Base-by-base conservation (phyloP, 495 filamentous ascomycete species). In the Lineolata rhizophorae region DNA sequence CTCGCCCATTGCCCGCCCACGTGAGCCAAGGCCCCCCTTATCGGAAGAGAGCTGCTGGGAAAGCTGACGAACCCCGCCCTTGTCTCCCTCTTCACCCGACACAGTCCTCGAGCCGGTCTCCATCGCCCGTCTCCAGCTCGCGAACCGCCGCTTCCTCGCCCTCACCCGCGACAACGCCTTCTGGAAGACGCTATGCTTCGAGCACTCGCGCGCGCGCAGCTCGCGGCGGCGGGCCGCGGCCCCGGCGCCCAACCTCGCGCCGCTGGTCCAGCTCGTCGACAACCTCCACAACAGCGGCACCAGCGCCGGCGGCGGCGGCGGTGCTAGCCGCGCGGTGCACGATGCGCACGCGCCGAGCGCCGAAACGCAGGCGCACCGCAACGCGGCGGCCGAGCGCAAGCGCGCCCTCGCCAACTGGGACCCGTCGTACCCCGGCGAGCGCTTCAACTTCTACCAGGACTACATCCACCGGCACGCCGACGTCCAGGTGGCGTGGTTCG, bases 401-500 rank as follows among this genome's bases (percentile, higher is more conserved):
- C 64, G 60, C 53, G 66, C 55, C 37, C 64, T 76, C 31, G 71
- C 69, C 3, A 77, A 75, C 39, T 91, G 82, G 82, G 81, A 93
- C 39, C 77, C 79, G 1, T 65, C 66, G 3, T 75, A 74, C 36
- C 69, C 73, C 10, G 52, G 55, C 9, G 73, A 79, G 47, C 54
- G 55, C 22, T 57, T 77, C 10, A 65, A 77, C 31, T 93, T 79
- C 72, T 93, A 90, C 41, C 67, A 73, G 31, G 83, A 93, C 51
- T 93, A 78, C 48, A 75, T 85, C 39, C 78, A 81, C 17, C 62
- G 82, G 15, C 64, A 87, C 55, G 81, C 66, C 0, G 72, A 77
- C 0, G 62, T 82, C 18, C 63, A 60, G 4, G 52, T 78, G 18
- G 75, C 61, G 41, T 93, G 82, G 82, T 56, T 85, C 29, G 65